Conservation (phyloP, 2,329 filamentous ascomycete species). For the Trichoderma aggressivum region DNA sequence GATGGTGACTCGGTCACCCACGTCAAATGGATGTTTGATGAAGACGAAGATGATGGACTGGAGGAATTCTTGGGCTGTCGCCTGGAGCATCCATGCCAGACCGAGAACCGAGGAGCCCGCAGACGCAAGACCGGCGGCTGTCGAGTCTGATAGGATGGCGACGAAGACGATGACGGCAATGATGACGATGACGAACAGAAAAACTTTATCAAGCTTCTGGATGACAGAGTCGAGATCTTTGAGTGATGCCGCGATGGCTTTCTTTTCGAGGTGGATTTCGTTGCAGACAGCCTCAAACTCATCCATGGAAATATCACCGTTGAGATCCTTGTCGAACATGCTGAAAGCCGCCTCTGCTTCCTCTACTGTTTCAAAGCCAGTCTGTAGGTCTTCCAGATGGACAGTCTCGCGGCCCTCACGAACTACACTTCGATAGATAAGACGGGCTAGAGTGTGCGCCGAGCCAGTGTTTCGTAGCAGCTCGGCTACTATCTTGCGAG, state of each 20-base stretch:
- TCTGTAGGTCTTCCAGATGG: slow-evolving; percentile 70
- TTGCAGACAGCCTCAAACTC: slow-evolving; percentile 91
- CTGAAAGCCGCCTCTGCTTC: slow-evolving; percentile 85
- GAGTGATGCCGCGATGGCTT: slow-evolving; percentile 88
- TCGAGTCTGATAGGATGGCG: slow-evolving; percentile 83
- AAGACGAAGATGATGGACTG: slow-evolving; percentile 95
- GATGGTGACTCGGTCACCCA: slow-evolving; percentile 86
- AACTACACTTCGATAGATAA: slow-evolving; percentile 83
- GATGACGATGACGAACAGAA: slow-evolving; percentile 79
- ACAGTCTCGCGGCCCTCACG: slow-evolving; percentile 74
- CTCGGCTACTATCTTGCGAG: slow-evolving; percentile 78
- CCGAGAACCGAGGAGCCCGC: slow-evolving; percentile 85
- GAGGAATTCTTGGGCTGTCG: slow-evolving; percentile 89
- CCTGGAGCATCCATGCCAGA: slow-evolving; percentile 87
- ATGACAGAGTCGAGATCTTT: slow-evolving; percentile 96
- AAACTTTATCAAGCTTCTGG: slow-evolving; percentile 81
- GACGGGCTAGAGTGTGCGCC: slow-evolving; percentile 79
- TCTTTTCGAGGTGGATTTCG: slow-evolving; percentile 90
- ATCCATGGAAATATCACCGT: slow-evolving; percentile 93
- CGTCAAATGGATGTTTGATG: slow-evolving; percentile 95
- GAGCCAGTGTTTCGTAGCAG: slow-evolving; percentile 69
- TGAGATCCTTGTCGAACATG: slow-evolving; percentile 96
- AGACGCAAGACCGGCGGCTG: slow-evolving; percentile 86
- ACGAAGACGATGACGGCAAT: slow-evolving; percentile 84
- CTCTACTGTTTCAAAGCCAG: slow-evolving; percentile 76